These are phyloP conservation scores for Yamadazyma taylorii DNA, from an alignment of 1,139 yeast genomes.

Conservation along the genomic window DNA sequence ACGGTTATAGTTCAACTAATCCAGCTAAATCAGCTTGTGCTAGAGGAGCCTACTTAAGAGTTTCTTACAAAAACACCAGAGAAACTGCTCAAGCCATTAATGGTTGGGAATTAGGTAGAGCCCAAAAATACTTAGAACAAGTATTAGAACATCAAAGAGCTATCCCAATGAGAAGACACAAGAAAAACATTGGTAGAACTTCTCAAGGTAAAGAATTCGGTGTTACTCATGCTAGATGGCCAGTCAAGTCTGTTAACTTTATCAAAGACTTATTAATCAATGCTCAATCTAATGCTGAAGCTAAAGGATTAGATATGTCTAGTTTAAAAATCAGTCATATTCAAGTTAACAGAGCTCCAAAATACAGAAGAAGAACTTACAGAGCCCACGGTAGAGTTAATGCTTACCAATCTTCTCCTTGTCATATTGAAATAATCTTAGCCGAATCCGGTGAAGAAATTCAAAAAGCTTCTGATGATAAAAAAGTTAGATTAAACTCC, in stretches of 20 bases:
- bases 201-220: constrained; percentile 99
- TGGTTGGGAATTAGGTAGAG: constrained; percentile 97
- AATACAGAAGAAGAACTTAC: constrained; percentile 99
- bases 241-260: constrained; percentile 96
- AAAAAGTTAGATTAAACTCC: constrained; percentile 77
- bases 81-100: constrained; percentile 98
- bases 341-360: constrained; percentile 99
- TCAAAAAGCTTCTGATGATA: constrained; percentile 87
- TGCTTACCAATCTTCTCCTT: constrained; percentile 98
- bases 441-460: constrained; percentile 95
- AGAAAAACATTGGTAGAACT: constrained; percentile 97
- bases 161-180: constrained; percentile 98
- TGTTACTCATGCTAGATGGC: constrained; percentile 99
- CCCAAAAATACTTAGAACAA: constrained; percentile 94
- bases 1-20: constrained; percentile 99
- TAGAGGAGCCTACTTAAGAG: constrained; percentile 99
- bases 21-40: constrained; percentile 99
- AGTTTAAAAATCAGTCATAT: constrained; percentile 95
- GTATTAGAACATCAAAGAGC: constrained; percentile 99
- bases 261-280: constrained; percentile 92
- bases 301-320: constrained; percentile 96
- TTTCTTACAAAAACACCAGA: constrained; percentile 99
- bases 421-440: constrained; percentile 96
- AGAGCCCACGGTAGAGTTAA: constrained; percentile 99
- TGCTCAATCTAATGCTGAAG: constrained; percentile 99